A percentile compares a stretch with the other conserved stretches of the same genome.
These are phyloP conservation scores for Fusarium miscanthi DNA, from an alignment of 2,329 filamentous ascomycete genomes.

Conservation along the genomic window DNA sequence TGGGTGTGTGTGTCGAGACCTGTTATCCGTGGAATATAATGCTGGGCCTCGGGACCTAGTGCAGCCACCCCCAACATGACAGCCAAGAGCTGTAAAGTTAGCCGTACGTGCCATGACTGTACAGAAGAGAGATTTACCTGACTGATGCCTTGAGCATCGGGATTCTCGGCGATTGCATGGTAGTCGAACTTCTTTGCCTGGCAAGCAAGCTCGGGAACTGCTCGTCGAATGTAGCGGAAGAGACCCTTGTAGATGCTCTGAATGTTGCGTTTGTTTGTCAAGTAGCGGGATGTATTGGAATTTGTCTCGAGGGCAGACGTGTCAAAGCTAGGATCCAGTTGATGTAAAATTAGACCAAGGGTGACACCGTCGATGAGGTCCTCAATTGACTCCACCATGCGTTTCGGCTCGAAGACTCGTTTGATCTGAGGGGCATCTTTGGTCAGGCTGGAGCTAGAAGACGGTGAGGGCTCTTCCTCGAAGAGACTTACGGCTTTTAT, in stretches of 20 bases:
- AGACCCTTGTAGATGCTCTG: conserved; percentile 66
- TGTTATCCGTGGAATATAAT: conserved; percentile 62
- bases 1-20: conserved; percentile 57
- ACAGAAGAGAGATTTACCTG: conserved; percentile 53
- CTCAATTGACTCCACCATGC: conserved; percentile 60
- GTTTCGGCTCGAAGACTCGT: conserved; percentile 57
- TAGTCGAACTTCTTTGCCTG: conserved; percentile 66
- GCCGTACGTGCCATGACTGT: neutral
- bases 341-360: conserved; percentile 66
- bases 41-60: conserved; percentile 66
- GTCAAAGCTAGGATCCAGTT: conserved; percentile 68
- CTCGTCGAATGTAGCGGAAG: conserved; percentile 65
- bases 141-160: conserved; percentile 64
- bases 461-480: neutral
- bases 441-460: conserved; percentile 27
- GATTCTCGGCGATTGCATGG: conserved; percentile 67
- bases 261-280: conserved; percentile 63
- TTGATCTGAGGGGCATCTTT: conserved; percentile 45
- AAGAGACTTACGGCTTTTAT: conserved; percentile 63
- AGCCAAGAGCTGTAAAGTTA: conserved; percentile 63
- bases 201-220: conserved; percentile 62
- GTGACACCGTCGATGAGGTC: conserved; percentile 65
- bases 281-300: conserved; percentile 56
- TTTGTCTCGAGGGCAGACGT: conserved; percentile 63
- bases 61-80: conserved; percentile 71